These are phyloP conservation scores for Gelatoporia subvermispora DNA, from an alignment of 768 basidiomycete genomes.

Conservation along the genomic window DNA sequence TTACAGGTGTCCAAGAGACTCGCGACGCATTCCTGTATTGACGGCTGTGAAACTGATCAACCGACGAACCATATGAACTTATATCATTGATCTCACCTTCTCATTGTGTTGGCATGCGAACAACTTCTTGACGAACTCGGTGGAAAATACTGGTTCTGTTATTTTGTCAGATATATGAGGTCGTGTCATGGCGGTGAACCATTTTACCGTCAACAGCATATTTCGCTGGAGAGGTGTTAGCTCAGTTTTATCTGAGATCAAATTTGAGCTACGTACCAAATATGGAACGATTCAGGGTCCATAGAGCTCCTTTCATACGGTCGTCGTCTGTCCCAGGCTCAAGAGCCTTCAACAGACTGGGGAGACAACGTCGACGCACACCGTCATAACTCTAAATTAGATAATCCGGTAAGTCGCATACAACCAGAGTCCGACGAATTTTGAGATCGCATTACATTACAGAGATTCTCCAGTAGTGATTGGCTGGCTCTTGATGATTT, in stretches of 20 bases:
- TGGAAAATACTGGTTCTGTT: constrained; percentile 59
- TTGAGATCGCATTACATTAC: constrained; percentile 37
- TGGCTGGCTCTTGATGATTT: constrained; percentile 32
- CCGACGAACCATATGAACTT: too few species aligned
- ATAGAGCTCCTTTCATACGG: constrained; percentile 89
- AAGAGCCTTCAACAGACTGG: constrained; percentile 50
- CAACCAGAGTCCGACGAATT: neutral
- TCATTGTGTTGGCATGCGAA: constrained; percentile 81
- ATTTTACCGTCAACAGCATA: constrained; percentile 36
- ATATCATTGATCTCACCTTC: constrained; percentile 42
- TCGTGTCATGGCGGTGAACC: neutral
- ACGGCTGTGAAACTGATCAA: constrained; percentile 45
- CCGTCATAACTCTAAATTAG: constrained; percentile 58
- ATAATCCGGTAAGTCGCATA: neutral
- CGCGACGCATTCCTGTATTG: constrained; percentile 68
- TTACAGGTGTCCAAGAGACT: constrained; percentile 60
- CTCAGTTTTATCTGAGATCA: neutral
- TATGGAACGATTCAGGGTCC: constrained; percentile 62
- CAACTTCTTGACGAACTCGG: constrained; percentile 53
- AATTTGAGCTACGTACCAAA: constrained; percentile 40
- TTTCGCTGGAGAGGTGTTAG: constrained; percentile 26
- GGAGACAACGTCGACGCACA: constrained; percentile 57
- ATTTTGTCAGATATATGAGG: neutral
- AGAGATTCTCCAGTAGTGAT: constrained; percentile 33
- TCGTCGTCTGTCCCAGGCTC: constrained; percentile 76